Base-by-base conservation (phyloP, 1,139 yeast species). In the Arxiozyma slooffiae region DNA sequence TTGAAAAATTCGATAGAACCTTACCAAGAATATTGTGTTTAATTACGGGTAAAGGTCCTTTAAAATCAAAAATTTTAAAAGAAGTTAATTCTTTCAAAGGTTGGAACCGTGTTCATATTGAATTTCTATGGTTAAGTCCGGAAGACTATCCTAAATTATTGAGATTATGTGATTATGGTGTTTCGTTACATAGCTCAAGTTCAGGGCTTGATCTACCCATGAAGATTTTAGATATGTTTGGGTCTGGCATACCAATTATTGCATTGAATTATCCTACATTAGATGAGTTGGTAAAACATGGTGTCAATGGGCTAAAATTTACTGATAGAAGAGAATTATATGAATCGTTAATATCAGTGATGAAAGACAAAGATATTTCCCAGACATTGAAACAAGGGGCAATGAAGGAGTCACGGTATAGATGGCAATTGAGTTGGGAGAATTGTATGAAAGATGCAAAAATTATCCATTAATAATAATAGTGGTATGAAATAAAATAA, bases 181-280 rank as follows among this genome's bases (percentile, higher is more conserved):
- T 94, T 1, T 92, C 97, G 0, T 71, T 94, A 52, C 99, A 94
- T 67, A 79, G 84, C 4, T 89, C 97, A 0, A 85, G 95, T 39
- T 85, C 95, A 50, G 98, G 99, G 0, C 75, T 87, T 53, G 99
- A 94, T 63, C 73, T 94, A 52, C 99, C 99, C 0, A 94, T 94
- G 99, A 94, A 94, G 67, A 86, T 92, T 41, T 84, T 92, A 8
- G 99, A 92, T 63, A 82, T 92, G 77, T 90, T 90, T 72, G 98
- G 98, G 0, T 87, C 95, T 56, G 98, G 98, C 0, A 72, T 92
- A 7, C 99, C 98, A 1, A 97, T 89, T 0, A 73, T 90, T 3
- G 80, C 96, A 0, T 71, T 90, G 51, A 71, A 75, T 41, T 92
- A 86, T 64, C 81, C 85, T 0, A 94, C 96, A 8, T 75, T 85